Percentiles rank a stretch among this genome's conserved stretches.
These are phyloP conservation scores for Phyllosticta citrichinensis DNA, from an alignment of 2,329 filamentous ascomycete genomes.

Conservation along the genomic window DNA sequence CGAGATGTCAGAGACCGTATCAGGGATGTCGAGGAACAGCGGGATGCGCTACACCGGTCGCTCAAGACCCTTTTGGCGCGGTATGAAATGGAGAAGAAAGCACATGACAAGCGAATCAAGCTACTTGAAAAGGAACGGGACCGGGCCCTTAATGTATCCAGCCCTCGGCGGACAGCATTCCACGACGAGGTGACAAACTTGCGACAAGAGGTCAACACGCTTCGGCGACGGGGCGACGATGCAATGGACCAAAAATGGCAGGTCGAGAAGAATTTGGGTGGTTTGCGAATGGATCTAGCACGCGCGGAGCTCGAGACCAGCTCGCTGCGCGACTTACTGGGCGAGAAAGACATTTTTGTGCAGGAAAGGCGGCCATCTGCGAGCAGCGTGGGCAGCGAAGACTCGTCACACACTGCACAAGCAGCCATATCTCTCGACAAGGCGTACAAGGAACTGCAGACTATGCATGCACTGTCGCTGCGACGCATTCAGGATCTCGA, in stretches of 20 bases:
- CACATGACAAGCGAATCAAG: conserved; percentile 72
- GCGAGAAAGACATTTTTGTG: conserved; percentile 72
- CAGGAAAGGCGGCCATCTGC: conserved; percentile 43
- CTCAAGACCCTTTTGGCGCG: conserved; percentile 77
- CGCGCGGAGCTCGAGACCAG: conserved; percentile 87
- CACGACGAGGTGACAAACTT: conserved; percentile 72
- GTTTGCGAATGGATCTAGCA: conserved; percentile 93
- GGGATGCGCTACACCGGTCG: conserved; percentile 82
- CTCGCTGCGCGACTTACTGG: conserved; percentile 66
- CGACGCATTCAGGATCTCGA: conserved; percentile 58
- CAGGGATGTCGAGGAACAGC: conserved; percentile 87
- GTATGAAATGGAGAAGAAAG: conserved; percentile 73
- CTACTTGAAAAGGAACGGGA: conserved; percentile 71
- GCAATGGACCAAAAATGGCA: conserved; percentile 94
- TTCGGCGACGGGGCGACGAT: conserved; percentile 83
- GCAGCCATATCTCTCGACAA: conserved; percentile 63
- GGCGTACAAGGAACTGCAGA: conserved; percentile 66
- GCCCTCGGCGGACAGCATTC: conserved; percentile 69
- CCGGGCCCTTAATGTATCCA: conserved; percentile 55
- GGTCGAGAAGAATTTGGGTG: conserved; percentile 79
- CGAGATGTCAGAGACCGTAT: conserved; percentile 67
- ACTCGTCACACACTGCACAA: conserved; percentile 26
- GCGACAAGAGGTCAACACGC: conserved; percentile 71
- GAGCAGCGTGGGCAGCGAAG: conserved; percentile 21
- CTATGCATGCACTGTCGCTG: conserved; percentile 57